Conservation (phyloP, 768 basidiomycete species). For the Amanita exitialis region DNA sequence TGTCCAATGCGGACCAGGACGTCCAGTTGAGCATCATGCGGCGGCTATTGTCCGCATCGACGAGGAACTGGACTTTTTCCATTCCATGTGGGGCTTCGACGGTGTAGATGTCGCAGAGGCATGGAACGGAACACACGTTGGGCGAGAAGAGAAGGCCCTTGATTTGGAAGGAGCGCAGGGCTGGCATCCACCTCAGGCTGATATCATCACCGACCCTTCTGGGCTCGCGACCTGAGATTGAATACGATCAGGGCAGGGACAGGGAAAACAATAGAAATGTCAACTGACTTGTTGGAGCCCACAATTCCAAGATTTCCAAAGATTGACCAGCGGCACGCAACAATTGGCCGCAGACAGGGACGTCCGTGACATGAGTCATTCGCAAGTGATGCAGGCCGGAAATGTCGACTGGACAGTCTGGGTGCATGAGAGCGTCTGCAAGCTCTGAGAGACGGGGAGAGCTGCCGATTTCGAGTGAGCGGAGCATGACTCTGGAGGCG, state of each 20-base stretch:
- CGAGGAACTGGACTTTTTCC: slow-evolving; percentile 8
- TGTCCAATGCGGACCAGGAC: slow-evolving; percentile 9
- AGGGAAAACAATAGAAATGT: neutral
- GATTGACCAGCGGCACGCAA: slow-evolving; percentile 3
- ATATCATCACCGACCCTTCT: slow-evolving; percentile 1
- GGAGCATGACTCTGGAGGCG: neutral
- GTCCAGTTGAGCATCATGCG: slow-evolving; percentile 5
- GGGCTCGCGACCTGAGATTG: slow-evolving; percentile 1
- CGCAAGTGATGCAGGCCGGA: slow-evolving; percentile 9
- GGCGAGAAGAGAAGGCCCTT: slow-evolving; percentile 1
- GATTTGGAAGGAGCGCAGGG: slow-evolving; percentile 3
- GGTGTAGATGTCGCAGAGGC: slow-evolving; percentile 8
- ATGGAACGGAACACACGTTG: slow-evolving; percentile 4
- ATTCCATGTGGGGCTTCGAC: slow-evolving; percentile 3
- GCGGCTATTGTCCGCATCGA: slow-evolving; percentile 8
- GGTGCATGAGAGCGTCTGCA: slow-evolving; percentile 1
- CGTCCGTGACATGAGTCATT: slow-evolving; percentile 11
- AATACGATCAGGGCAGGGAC: slow-evolving; percentile 5
- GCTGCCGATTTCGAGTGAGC: slow-evolving; percentile 3
- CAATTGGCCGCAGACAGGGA: slow-evolving; percentile 4
- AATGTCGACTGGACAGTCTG: slow-evolving; percentile 6
- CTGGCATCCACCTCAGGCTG: neutral
- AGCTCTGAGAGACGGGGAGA: slow-evolving; percentile 4
- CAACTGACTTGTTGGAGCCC: slow-evolving; percentile 7
- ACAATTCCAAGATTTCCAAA: slow-evolving; percentile 10